Evolutionary conservation across 2,329 filamentous ascomycete species (phyloP).

Genomic region (Phyllosticta citribraziliensis): DNA sequence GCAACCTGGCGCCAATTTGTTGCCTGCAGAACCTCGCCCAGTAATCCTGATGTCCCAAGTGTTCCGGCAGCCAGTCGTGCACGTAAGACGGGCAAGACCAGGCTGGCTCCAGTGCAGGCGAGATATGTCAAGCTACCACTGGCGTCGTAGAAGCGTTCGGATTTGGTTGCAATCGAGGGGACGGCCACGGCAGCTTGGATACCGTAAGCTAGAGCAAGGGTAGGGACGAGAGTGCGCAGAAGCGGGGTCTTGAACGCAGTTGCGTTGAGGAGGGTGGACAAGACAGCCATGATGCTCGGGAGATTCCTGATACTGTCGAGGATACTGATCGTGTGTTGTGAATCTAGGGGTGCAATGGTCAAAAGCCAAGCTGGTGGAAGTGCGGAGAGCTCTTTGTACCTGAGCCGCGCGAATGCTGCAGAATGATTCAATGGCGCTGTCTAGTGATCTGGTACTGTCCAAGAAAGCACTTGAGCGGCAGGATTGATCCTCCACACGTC

Average conservation of each 20-base stretch:
- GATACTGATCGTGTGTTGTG: background rate
- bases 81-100: conserved; percentile 51
- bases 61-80: conserved; percentile 39
- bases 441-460: background rate
- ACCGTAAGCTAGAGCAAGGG: conserved; percentile 51
- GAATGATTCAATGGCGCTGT: conserved; percentile 6
- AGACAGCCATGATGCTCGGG: conserved; percentile 19
- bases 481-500: background rate
- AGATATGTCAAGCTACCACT: conserved; percentile 58
- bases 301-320: background rate
- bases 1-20: conserved; percentile 54
- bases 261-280: conserved; percentile 45
- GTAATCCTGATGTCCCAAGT: conserved; percentile 24
- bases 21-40: conserved; percentile 21
- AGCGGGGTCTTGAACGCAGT: conserved; percentile 55
- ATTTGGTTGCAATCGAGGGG: conserved; percentile 50
- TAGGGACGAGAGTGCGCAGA: conserved; percentile 52
- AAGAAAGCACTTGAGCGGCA: background rate
- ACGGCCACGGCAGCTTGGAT: conserved; percentile 53
- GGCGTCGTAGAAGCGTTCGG: conserved; percentile 59
- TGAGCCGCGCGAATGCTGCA: background rate
- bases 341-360: background rate
- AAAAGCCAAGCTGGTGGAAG: background rate
- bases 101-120: conserved; percentile 51
- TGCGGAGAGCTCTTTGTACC: background rate